These are phyloP conservation scores for Eudorina sp. DNA, from an alignment of 139 green algal genomes.

Conservation along the genomic window DNA sequence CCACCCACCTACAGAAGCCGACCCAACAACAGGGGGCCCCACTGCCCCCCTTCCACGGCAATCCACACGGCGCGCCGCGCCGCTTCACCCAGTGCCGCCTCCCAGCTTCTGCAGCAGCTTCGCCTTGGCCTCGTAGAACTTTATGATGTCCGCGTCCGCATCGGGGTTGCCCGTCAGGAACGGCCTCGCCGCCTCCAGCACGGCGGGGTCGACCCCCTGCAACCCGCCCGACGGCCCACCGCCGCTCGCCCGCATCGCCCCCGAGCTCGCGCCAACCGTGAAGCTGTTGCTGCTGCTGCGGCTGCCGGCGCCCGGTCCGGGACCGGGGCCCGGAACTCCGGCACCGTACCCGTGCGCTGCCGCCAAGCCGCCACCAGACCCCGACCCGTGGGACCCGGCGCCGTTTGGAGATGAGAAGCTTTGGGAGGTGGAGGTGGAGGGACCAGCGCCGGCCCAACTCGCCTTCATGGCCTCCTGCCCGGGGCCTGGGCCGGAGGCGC, in stretches of 20 bases:
- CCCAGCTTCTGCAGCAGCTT: conserved; percentile 74
- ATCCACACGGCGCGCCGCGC: too few species aligned
- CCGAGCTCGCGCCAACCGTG: too few species aligned
- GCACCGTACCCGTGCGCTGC: not conserved
- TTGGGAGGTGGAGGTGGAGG: conserved; percentile 12
- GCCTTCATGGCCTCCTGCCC: not conserved
- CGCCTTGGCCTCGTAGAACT: conserved; percentile 86
- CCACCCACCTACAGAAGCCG: too few species aligned
- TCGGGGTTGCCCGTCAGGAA: conserved; percentile 88
- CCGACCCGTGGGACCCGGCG: not conserved
- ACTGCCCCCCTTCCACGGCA: too few species aligned
- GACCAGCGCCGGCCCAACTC: not conserved
- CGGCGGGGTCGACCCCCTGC: conserved; percentile 62
- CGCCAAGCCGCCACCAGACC: not conserved
- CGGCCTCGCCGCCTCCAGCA: conserved; percentile 70
- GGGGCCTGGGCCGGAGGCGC: not conserved
- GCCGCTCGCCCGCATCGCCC: not conserved
- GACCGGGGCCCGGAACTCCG: not conserved
- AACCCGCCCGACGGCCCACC: not conserved
- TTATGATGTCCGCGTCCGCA: conserved; percentile 89
- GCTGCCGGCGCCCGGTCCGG: not conserved
- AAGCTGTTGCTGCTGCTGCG: not conserved
- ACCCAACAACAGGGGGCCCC: too few species aligned
- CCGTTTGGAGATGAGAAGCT: not conserved
- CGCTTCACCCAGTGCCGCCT: not conserved